phyloP scores from a whole-genome alignment of 108 stramenopile species.

The Nitzschia sp. region DNA sequence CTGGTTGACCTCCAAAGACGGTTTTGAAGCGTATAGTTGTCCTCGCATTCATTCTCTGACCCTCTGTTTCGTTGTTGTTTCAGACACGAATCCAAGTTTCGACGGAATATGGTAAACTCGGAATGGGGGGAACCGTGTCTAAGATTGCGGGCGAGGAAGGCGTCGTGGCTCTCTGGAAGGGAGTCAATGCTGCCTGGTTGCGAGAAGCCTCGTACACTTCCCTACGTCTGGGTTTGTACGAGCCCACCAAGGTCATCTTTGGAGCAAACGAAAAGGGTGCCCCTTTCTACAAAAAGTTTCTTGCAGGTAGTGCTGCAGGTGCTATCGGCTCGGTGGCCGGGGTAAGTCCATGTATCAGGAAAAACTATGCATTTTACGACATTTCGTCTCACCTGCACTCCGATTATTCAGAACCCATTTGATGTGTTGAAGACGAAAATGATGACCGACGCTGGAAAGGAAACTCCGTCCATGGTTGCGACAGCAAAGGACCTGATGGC shows the following conservation, averaged over 20 bases:
- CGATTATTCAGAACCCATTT: constrained; percentile 92
- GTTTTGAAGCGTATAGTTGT: too few relatives aligned
- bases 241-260: constrained; percentile 86
- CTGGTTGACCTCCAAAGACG: too few relatives aligned
- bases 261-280: constrained; percentile 73
- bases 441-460: constrained; percentile 79
- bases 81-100: constrained; percentile 86
- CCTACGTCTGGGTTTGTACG: constrained; percentile 90
- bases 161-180: constrained; percentile 83
- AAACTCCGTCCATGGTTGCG: constrained; percentile 56
- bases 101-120: constrained; percentile 70
- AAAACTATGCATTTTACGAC: too few relatives aligned
- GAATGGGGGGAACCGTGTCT: constrained; percentile 75
- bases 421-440: constrained; percentile 91
- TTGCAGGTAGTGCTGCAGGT: constrained; percentile 84
- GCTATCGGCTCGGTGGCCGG: constrained; percentile 89
- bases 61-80: too few relatives aligned
- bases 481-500: constrained; percentile 69
- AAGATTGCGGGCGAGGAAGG: constrained; percentile 80
- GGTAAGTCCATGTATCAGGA: too few relatives aligned
- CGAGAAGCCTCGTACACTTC: constrained; percentile 95
- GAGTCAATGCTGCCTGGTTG: constrained; percentile 89
- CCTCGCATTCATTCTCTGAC: too few relatives aligned
- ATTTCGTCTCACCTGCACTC: too few relatives aligned
- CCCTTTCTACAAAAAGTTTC: constrained; percentile 82